These are phyloP conservation scores for Acrocalymma vagum DNA, from an alignment of 2,329 filamentous ascomycete species.

Conservation along the genomic window DNA sequence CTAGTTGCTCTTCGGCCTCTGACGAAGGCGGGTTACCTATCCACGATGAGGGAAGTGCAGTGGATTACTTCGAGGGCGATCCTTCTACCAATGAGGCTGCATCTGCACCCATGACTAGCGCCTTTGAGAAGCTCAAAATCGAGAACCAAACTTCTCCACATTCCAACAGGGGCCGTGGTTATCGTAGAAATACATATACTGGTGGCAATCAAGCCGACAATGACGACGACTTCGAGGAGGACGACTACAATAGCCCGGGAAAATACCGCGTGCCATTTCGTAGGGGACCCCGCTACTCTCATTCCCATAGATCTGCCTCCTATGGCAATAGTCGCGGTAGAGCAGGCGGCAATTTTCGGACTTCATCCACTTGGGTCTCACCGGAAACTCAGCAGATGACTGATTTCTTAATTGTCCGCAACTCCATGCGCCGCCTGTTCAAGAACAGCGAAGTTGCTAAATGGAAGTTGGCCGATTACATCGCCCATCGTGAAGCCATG, in stretches of 20 bases:
- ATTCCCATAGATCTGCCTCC: too few relatives aligned
- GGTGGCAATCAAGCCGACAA: too few relatives aligned
- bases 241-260: conserved; percentile 14
- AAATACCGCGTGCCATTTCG: too few relatives aligned
- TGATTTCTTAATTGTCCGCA: conserved; percentile 40
- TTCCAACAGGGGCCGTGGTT: conserved; percentile 2
- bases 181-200: too few relatives aligned
- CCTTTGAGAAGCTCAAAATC: conserved; percentile 19
- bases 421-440: conserved; percentile 45
- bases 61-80: conserved; percentile 9
- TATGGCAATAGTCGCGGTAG: conserved; percentile 7
- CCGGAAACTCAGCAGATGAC: conserved; percentile 32
- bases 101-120: too few relatives aligned
- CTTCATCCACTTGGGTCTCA: conserved; percentile 34
- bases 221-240: too few relatives aligned
- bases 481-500: conserved; percentile 39
- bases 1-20: conserved; percentile 13
- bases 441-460: conserved; percentile 41
- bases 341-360: conserved; percentile 18
- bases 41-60: conserved; percentile 14
- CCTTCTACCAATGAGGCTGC: too few relatives aligned
- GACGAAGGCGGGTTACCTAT: conserved; percentile 23
- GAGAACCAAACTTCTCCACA: conserved; percentile 1
- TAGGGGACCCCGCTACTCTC: too few relatives aligned
- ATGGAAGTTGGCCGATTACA: conserved; percentile 42